Base-by-base conservation (phyloP, 345 rosid genomes). In the Populus pruinosa region DNA sequence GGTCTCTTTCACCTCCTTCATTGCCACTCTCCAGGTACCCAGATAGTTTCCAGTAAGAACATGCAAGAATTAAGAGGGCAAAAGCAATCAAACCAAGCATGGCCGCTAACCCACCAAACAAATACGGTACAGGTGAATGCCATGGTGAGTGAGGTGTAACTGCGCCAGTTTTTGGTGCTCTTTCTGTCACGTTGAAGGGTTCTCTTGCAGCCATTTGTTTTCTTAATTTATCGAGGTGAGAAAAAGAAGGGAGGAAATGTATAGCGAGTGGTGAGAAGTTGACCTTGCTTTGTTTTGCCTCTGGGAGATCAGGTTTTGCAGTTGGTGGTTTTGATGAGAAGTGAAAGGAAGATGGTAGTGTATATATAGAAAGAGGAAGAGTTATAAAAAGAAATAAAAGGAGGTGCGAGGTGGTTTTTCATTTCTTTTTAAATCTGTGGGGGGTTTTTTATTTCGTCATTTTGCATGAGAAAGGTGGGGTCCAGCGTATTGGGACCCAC, bases 61-160 rank as follows among this genome's bases (percentile, higher is more conserved):
- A 95, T 5, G 98, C 99, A 27, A 95, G 97, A 78, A 93, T 87
- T 7, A 93, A 71, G 44, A 95, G 94, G 21, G 99, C 98, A 73
- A 93, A 91, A 65, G 98, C 98, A 5, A 93, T 92, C 69, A 95
- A 87, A 63, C 98, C 98, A 4, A 95, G 85, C 97, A 95, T 95
- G 41, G 97, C 99, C 0, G 99, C 98, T 33, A 95, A 78, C 21
- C 99, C 99, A 17, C 99, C 99, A 62, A 95, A 93, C 53, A 95
- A 83, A 83, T 93, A 95, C 0, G 99, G 98, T 44, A 95, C 93
- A 1, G 99, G 99, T 56, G 99, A 95, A 82, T 95, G 98, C 97
- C 98, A 89, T 25, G 97, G 87, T 2, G 95, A 89, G 83, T 80
- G 95, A 65, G 83, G 86, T 61, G 39, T 70, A 1, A 62, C 70